A percentile compares a stretch with the other conserved stretches of the same genome.
Conservation (phyloP, 2,329 filamentous ascomycete genomes). For the Colletotrichum zoysiae region DNA sequence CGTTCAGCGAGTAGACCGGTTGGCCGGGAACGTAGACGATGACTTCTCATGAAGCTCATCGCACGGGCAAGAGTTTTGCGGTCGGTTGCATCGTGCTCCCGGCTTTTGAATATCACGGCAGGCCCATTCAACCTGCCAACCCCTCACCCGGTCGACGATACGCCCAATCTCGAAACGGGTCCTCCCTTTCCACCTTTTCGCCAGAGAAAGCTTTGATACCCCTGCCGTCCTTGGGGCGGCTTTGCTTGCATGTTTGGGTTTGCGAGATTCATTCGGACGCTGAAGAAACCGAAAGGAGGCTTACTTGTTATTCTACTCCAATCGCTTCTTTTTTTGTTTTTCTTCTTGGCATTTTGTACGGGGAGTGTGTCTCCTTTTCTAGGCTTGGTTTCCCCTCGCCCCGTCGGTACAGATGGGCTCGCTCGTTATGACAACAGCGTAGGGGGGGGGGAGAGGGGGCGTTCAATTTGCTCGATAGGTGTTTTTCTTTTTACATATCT, state of each 20-base stretch:
- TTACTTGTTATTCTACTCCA: neutral
- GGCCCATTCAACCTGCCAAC: neutral
- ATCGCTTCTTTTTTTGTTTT: neutral
- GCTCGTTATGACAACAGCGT: conserved; percentile 15
- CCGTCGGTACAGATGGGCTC: conserved; percentile 19
- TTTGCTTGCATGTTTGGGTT: conserved; percentile 38
- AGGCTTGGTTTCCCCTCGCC: neutral
- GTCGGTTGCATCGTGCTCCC: neutral
- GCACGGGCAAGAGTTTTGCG: neutral
- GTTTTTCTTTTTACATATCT: neutral
- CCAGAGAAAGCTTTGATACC: conserved; percentile 41
- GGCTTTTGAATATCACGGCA: conserved; percentile 1
- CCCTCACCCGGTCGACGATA: conserved; percentile 12
- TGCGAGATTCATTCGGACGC: conserved; percentile 26
- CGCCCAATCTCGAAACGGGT: conserved; percentile 28
- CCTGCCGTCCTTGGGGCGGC: conserved; percentile 40
- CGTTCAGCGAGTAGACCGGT: conserved; percentile 57
- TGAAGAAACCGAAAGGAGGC: conserved; percentile 16
- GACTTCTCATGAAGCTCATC: conserved; percentile 59
- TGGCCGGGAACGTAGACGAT: conserved; percentile 50
- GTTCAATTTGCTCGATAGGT: conserved; percentile 29
- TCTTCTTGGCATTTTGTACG: neutral
- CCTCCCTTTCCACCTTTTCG: conserved; percentile 18
- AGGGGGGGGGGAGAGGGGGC: no score
- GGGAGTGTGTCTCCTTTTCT: neutral